Percentiles rank a stretch among this genome's conserved stretches.
phyloP scores from a whole-genome alignment of 2,329 filamentous ascomycete genomes.

The Cryphonectria nitschkei region DNA sequence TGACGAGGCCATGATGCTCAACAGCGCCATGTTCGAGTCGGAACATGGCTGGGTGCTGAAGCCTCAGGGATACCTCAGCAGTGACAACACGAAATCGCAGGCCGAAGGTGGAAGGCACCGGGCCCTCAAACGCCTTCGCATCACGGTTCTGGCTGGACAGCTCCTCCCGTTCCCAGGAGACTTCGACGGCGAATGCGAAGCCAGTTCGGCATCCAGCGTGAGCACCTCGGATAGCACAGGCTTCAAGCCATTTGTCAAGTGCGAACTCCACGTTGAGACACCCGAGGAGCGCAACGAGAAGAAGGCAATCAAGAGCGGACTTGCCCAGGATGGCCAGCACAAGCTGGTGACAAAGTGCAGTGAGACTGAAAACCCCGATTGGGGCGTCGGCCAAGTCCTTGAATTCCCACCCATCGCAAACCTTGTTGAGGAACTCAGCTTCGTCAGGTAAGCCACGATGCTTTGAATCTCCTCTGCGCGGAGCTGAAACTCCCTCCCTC shows the following conservation, averaged over 20 bases:
- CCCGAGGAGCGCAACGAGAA: constrained; percentile 42
- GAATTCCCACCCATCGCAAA: constrained; percentile 53
- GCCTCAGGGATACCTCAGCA: constrained; percentile 70
- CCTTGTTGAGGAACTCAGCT: constrained; percentile 71
- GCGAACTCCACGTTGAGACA: constrained; percentile 79
- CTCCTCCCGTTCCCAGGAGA: constrained; percentile 63
- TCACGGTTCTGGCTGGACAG: constrained; percentile 78
- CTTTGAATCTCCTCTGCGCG: background rate
- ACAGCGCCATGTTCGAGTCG: constrained; percentile 94
- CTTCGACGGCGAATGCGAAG: constrained; percentile 37
- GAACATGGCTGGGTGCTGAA: constrained; percentile 86
- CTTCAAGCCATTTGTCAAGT: constrained; percentile 76
- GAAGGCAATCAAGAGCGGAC: constrained; percentile 45
- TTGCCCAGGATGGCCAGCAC: constrained; percentile 60
- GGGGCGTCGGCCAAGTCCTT: constrained; percentile 57
- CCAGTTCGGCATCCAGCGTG: constrained; percentile 46
- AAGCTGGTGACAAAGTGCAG: constrained; percentile 61
- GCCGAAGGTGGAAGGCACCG: constrained; percentile 51
- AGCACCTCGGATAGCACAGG: constrained; percentile 46
- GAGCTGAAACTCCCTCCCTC: background rate
- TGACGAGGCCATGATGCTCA: constrained; percentile 93
- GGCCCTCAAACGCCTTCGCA: constrained; percentile 64
- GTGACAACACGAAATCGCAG: constrained; percentile 45
- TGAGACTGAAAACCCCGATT: constrained; percentile 66
- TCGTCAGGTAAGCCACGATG: constrained; percentile 64